These are phyloP conservation scores for Pichiaceae sp. DNA, from an alignment of 1,139 yeast species.

Conservation along the genomic window DNA sequence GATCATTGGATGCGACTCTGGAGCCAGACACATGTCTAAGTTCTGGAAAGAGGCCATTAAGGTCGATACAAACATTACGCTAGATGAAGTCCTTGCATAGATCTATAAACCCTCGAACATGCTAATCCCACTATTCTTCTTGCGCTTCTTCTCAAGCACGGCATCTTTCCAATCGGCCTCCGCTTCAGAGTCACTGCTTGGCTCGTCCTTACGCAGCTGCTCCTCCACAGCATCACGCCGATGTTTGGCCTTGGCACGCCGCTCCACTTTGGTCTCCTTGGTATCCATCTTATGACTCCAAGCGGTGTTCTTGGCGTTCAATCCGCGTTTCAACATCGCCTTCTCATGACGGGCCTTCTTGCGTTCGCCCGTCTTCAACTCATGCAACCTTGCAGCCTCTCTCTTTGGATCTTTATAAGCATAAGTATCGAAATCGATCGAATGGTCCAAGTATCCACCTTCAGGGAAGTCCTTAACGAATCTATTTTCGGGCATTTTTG, in stretches of 20 bases:
- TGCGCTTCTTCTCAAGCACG: constrained; percentile 56
- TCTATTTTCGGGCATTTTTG: constrained; percentile 88
- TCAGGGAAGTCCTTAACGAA: constrained; percentile 42
- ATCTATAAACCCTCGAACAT: constrained; percentile 62
- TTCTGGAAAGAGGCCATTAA: constrained; percentile 70
- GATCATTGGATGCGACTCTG: constrained; percentile 90
- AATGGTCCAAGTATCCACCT: constrained; percentile 65
- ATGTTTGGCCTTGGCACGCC: constrained; percentile 56
- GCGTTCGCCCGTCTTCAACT: constrained; percentile 36
- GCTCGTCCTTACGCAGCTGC: constrained; percentile 33
- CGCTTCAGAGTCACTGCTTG: constrained; percentile 16
- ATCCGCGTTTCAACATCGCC: constrained; percentile 37
- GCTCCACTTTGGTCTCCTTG: constrained; percentile 54
- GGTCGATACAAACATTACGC: constrained; percentile 14
- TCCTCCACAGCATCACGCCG: constrained; percentile 58
- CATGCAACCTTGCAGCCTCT: constrained; percentile 56
- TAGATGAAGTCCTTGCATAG: constrained; percentile 14
- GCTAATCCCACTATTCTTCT: constrained; percentile 32
- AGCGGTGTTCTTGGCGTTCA: constrained; percentile 51
- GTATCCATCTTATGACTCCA: constrained; percentile 71
- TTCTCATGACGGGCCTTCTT: constrained; percentile 31
- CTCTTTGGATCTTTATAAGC: constrained; percentile 55
- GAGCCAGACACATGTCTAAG: constrained; percentile 80
- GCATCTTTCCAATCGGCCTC: constrained; percentile 81
- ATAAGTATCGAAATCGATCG: constrained; percentile 57